phyloP scores from a whole-genome alignment of 164 flowering plant species.

The Nymphaea colorata region DNA sequence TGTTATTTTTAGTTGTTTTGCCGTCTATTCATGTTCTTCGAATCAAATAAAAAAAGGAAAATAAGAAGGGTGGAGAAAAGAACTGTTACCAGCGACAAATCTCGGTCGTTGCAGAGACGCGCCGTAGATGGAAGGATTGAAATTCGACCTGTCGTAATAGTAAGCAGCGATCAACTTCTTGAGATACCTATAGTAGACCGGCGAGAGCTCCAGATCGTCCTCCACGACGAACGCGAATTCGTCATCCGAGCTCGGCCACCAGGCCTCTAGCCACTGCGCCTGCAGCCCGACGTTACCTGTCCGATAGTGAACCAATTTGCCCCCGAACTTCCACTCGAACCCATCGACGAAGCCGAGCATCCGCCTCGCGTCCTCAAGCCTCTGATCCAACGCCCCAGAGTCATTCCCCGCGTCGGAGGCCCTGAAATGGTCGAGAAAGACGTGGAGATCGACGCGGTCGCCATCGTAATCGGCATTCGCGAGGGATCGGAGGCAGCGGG shows the following conservation, averaged over 20 bases:
- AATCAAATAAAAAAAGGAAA: background rate
- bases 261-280: constrained; percentile 96
- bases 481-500: constrained; percentile 79
- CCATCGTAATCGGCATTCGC: constrained; percentile 49
- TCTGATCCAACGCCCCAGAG: constrained; percentile 17
- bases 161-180: constrained; percentile 45
- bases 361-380: constrained; percentile 26
- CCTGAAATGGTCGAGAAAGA: constrained; percentile 69
- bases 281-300: constrained; percentile 80
- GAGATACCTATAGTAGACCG: constrained; percentile 60
- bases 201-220: constrained; percentile 90
- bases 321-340: constrained; percentile 61
- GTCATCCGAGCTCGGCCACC: constrained; percentile 84
- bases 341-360: constrained; percentile 69
- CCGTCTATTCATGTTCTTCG: too few species aligned
- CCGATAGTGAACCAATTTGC: constrained; percentile 79
- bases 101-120: constrained; percentile 87
- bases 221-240: constrained; percentile 94
- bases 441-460: constrained; percentile 63
- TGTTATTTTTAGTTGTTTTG: too few species aligned
- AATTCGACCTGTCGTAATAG: constrained; percentile 65
- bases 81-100: constrained; percentile 77
- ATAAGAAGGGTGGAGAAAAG: background rate
- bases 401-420: constrained; percentile 5
- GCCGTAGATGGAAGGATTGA: constrained; percentile 61